These are phyloP conservation scores for Sambucus nigra DNA, from an alignment of 129 eudicot genomes.

Conservation along the genomic window DNA sequence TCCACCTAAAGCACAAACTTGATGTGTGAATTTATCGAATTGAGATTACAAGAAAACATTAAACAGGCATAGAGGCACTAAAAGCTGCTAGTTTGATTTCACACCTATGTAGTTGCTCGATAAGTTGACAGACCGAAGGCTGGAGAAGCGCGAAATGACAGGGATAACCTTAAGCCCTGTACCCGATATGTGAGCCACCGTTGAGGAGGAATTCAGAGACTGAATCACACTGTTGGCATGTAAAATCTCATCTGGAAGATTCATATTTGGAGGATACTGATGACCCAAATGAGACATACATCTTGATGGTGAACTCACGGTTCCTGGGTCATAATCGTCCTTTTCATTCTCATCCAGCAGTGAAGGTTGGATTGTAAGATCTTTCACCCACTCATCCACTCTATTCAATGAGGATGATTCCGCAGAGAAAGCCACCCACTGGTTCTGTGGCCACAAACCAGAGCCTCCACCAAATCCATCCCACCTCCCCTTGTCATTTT, in stretches of 20 bases:
- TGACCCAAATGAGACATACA: conserved; percentile 9
- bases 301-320: conserved; percentile 19
- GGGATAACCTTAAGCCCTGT: conserved; percentile 71
- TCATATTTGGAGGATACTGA: conserved; percentile 7
- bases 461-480: conserved; percentile 34
- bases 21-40: no score
- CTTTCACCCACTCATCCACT: conserved; percentile 78
- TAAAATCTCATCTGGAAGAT: conserved; percentile 52
- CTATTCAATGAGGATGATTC: conserved; percentile 40
- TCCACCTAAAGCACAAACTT: no score
- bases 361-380: conserved; percentile 28
- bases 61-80: not conserved
- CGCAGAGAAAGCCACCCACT: conserved; percentile 74
- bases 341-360: conserved; percentile 14
- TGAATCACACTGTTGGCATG: conserved; percentile 71
- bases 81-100: not conserved
- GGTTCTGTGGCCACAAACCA: conserved; percentile 70
- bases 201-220: conserved; percentile 68
- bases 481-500: conserved; percentile 32
- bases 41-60: no score
- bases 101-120: conserved; percentile 74
- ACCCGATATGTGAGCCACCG: conserved; percentile 71
- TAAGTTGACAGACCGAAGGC: conserved; percentile 74
- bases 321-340: conserved; percentile 24
- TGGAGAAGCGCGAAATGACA: conserved; percentile 38